Evolutionary conservation across 495 filamentous ascomycete genomes (phyloP), one percentile per base, ranked within the genome.

Genomic region (Trichocladium antarcticum): DNA sequence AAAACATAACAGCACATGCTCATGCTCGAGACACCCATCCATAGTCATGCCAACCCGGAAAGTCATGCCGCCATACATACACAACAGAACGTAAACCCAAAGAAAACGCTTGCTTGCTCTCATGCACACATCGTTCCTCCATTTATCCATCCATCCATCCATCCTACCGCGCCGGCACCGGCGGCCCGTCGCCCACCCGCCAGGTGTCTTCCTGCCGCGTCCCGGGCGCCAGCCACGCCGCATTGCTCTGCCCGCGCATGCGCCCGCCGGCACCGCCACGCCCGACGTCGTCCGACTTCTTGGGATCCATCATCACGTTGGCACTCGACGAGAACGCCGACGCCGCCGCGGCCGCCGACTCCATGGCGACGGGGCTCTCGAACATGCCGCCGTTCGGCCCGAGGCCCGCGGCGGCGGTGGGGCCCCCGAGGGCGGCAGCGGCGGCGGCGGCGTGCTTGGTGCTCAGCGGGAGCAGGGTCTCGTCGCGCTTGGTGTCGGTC

Each of bases 171-270:
- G 5, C 27, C 27, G 27, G 27, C 27, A 5, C 57, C 37, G 50
- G 41, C 17, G 54, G 19, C 20, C 42, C 49, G 36, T 77, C 83
- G 42, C 68, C 71, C n/a, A 64, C 61, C 40, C 76, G 74, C 87
- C 87, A 92, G 0, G 84, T 90, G 45, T 87, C 81, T 55, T 93
- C 84, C 61, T 87, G 82, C 47, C 75, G 85, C 35, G 84, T 88
- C 3, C 87, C 84, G 4, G 77, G 78, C 11, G 83, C 76, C 14
- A 88, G 60, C 81, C 83, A 88, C 32, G 71, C 70, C 32, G 74
- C 69, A 55, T 73, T 77, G 62, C 79, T 85, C 35, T 50, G 60
- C 20, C 74, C 76, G 58, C 82, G 72, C 37, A 73, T 65, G 51
- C 76, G 67, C 16, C 72, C 68, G 22, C n/a, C n/a, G n/a, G n/a